Percentiles rank a stretch among this genome's conserved stretches.
Evolutionary conservation across 179 eudicot species (phyloP).

Genomic region (Sideroxylon spinosum): DNA sequence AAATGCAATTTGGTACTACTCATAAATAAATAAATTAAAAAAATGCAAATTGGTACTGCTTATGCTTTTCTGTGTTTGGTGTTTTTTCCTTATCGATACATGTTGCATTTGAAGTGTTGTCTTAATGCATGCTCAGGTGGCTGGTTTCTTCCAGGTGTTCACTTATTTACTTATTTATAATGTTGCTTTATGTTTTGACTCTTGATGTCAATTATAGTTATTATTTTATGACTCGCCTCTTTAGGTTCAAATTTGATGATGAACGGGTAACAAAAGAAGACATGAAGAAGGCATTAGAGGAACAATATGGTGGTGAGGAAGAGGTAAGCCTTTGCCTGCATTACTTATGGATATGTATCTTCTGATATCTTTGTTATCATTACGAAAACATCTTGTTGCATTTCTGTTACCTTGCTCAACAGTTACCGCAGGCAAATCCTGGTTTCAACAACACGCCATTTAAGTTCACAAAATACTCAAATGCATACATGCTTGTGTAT

Average conservation of each 20-base stretch:
- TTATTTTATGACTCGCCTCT: neutral
- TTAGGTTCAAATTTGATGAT: constrained; percentile 88
- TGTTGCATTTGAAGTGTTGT: neutral
- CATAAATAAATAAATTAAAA: too few species aligned
- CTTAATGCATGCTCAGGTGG: neutral
- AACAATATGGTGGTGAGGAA: constrained; percentile 94
- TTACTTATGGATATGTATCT: neutral
- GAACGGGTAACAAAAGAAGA: constrained; percentile 90
- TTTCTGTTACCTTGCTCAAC: constrained; percentile 16
- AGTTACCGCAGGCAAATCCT: constrained; percentile 80
- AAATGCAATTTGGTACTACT: neutral
- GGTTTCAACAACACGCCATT: constrained; percentile 76
- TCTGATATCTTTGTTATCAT: neutral
- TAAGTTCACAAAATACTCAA: constrained; percentile 83
- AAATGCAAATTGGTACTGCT: too few species aligned
- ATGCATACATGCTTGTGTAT: constrained; percentile 92
- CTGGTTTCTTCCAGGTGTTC: neutral
- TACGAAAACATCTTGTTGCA: neutral
- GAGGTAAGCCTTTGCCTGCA: constrained; percentile 45
- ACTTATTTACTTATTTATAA: neutral
- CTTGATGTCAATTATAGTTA: neutral
- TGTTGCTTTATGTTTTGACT: neutral
- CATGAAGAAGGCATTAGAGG: constrained; percentile 66
- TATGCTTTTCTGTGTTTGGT: neutral
- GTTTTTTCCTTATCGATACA: neutral